phyloP scores from a whole-genome alignment of 345 rosid species.

The Microthlaspi erraticum region DNA sequence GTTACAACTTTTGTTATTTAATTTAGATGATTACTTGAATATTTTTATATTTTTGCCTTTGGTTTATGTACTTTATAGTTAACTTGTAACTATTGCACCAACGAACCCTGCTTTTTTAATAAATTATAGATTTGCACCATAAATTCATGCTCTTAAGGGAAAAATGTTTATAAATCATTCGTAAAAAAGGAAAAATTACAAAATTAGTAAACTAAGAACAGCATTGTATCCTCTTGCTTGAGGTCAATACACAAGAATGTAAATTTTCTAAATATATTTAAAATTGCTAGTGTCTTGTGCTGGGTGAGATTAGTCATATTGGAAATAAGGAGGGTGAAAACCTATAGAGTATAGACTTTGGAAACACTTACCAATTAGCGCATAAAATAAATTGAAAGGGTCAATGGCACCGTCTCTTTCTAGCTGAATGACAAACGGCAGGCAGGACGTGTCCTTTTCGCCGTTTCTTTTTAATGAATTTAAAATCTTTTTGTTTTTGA shows the following conservation, averaged over 20 bases:
- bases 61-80: neutral
- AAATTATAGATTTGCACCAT: neutral
- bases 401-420: too few relatives aligned
- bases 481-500: too few relatives aligned
- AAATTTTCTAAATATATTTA: neutral
- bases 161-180: too few relatives aligned
- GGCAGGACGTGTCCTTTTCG: too few relatives aligned
- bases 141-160: too few relatives aligned
- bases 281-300: neutral
- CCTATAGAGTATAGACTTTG: too few relatives aligned
- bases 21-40: slow-evolving; percentile 1
- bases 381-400: too few relatives aligned
- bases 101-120: neutral
- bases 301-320: neutral
- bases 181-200: neutral
- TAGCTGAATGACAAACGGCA: too few relatives aligned
- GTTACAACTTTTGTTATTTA: neutral
- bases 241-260: neutral
- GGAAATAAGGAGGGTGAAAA: too few relatives aligned
- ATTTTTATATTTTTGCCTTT: too few relatives aligned
- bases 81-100: neutral
- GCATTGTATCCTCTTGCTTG: neutral
- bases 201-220: neutral
- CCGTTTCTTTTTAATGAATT: too few relatives aligned
- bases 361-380: too few relatives aligned